Evolutionary conservation across 352 stramenopile genomes (phyloP), one percentile per base, ranked within the genome.

Genomic region (Pythium plurisporium): DNA sequence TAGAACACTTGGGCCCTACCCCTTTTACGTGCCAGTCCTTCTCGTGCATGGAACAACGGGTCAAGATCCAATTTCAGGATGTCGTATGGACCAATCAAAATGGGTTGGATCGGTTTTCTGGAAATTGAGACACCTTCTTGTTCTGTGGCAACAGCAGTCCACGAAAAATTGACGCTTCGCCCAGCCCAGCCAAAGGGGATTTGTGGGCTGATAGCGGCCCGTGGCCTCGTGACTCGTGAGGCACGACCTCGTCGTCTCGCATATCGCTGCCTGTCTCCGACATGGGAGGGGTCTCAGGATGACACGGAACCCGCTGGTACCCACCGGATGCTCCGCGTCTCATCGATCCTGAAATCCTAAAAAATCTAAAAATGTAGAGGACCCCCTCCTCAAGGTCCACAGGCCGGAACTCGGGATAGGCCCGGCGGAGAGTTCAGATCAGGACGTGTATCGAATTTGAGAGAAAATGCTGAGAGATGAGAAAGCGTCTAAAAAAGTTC

Each of bases 11-110:
- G 10, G 41, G 29, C 41, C 41, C 41, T 47, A 47, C 41, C 41
- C 41, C 14, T 22, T 47, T 47, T 47, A 17, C 41, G n/a, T n/a
- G 41, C 41, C 41, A 47, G n/a, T 47, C 41, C 41, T 47, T 47
- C 38, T 44, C 38, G 38, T 17, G 38, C 38, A n/a, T 20, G 38
- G n/a, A 11, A 23, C 19, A 20, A 9, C 8, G 38, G 19, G 38
- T 44, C 38, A 38, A 38, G 33, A 38, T 38, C 9, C 33, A 38
- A 38, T n/a, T n/a, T n/a, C n/a, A n/a, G n/a, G n/a, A n/a, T n/a
- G n/a, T 37, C 31, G 17, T 37, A 2, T 37, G 31, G 31, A 17
- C 12, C 38, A 44, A 47, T 26, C 41, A n/a, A 47, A 47, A 47
- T 3, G 10, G 8, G 22, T 31, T 33, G n/a, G n/a, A n/a, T n/a